phyloP scores from a whole-genome alignment of 805 yeast species.

The Saccharomycopsis malanga region DNA sequence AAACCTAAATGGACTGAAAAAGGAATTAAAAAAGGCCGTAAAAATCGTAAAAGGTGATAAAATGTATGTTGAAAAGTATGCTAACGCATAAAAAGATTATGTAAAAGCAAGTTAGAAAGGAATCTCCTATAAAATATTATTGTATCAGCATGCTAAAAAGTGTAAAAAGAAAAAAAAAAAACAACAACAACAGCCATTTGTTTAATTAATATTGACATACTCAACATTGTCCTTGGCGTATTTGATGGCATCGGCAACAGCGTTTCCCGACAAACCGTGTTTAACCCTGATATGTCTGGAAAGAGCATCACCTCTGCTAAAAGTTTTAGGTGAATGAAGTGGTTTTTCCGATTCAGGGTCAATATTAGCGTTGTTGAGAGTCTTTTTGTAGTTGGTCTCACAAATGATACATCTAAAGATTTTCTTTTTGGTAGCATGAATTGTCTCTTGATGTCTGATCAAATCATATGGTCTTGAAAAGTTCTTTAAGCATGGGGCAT shows the following conservation, averaged over 20 bases:
- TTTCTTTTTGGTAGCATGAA: constrained; percentile 83
- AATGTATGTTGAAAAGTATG: too few species aligned
- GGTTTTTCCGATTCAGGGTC: constrained; percentile 6
- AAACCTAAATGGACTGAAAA: too few species aligned
- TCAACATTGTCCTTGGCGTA: constrained; percentile 76
- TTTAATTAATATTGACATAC: constrained; percentile 26
- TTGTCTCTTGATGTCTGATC: constrained; percentile 92
- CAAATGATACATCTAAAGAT: constrained; percentile 83
- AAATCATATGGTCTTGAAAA: constrained; percentile 93
- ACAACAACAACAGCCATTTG: not conserved
- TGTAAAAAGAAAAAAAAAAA: not conserved
- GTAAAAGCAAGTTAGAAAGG: too few species aligned
- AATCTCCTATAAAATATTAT: too few species aligned
- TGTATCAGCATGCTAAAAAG: too few species aligned
- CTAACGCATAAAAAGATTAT: too few species aligned
- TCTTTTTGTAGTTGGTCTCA: constrained; percentile 45
- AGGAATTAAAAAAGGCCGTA: too few species aligned
- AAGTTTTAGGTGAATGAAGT: constrained; percentile 51
- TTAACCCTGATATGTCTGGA: constrained; percentile 90
- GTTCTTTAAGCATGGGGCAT: constrained; percentile 61
- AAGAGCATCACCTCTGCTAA: constrained; percentile 89
- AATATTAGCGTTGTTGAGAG: constrained; percentile 33
- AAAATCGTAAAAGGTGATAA: too few species aligned
- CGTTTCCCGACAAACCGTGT: constrained; percentile 63
- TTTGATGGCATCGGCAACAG: constrained; percentile 64